Conservation (phyloP, 1,284 basidiomycete genomes). For the Cerrena zonata region DNA sequence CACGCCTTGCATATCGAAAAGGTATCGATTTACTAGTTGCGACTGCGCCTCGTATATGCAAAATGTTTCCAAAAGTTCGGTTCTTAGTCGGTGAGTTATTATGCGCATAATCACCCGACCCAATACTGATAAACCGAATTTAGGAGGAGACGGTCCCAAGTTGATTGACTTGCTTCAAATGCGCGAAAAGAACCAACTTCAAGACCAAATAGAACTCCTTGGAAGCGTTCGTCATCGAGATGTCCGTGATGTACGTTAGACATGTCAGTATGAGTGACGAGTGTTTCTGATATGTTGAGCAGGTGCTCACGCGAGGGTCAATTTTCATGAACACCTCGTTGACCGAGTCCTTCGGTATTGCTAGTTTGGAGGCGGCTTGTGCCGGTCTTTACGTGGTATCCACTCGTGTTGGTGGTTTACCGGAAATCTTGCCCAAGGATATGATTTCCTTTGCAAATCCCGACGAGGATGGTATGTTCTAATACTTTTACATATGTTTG, state of each 20-base stretch:
- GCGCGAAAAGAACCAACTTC: slow-evolving; percentile 83
- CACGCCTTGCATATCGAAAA: slow-evolving; percentile 93
- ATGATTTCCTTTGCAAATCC: slow-evolving; percentile 93
- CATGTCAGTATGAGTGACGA: not conserved
- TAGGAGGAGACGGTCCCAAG: slow-evolving; percentile 92
- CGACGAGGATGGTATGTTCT: slow-evolving; percentile 76
- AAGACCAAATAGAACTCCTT: slow-evolving; percentile 86
- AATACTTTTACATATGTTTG: slow-evolving; percentile 10
- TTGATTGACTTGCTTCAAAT: slow-evolving; percentile 93
- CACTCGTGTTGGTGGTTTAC: slow-evolving; percentile 93
- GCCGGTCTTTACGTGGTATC: slow-evolving; percentile 92
- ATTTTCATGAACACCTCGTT: slow-evolving; percentile 95
- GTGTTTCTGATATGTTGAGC: not conserved
- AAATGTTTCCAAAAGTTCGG: slow-evolving; percentile 74
- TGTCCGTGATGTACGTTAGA: slow-evolving; percentile 60
- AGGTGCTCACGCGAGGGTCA: slow-evolving; percentile 79
- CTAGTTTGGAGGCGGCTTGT: slow-evolving; percentile 92
- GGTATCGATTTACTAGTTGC: slow-evolving; percentile 94
- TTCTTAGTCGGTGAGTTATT: slow-evolving; percentile 75
- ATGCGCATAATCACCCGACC: not conserved
- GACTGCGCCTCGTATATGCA: slow-evolving; percentile 85
- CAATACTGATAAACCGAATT: not conserved
- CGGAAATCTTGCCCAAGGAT: slow-evolving; percentile 88
- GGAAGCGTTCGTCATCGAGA: slow-evolving; percentile 79
- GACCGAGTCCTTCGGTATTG: slow-evolving; percentile 95